Conservation (phyloP, 257 asterid species). For the Fraxinus excelsior region DNA sequence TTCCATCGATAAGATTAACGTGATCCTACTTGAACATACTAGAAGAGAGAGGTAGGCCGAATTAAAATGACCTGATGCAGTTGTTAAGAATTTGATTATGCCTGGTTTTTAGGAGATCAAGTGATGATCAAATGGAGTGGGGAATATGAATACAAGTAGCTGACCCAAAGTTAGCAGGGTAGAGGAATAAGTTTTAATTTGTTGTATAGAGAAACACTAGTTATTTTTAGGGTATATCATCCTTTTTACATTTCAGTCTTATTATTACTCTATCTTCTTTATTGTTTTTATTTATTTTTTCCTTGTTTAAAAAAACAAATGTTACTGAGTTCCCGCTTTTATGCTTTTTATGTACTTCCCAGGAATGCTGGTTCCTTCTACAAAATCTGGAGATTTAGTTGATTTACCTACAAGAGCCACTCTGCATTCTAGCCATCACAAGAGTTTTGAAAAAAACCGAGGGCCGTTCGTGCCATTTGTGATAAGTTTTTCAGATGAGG, state of each 20-base stretch:
- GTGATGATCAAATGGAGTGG: not conserved
- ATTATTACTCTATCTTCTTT: not conserved
- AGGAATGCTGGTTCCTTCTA: slow-evolving; percentile 25
- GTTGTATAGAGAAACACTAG: not conserved
- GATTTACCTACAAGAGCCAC: slow-evolving; percentile 31
- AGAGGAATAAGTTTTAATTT: not conserved
- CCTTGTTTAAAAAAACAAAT: not conserved
- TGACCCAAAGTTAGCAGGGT: not conserved
- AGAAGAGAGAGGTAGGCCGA: not conserved
- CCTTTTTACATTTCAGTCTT: not conserved
- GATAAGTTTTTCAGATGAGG: slow-evolving; percentile 57
- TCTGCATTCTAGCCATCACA: slow-evolving; percentile 29
- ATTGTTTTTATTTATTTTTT: not conserved
- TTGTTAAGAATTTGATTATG: not conserved
- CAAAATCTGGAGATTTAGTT: slow-evolving; percentile 19
- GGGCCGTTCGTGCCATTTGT: slow-evolving; percentile 52
- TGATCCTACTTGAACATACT: not conserved
- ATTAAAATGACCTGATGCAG: not conserved
- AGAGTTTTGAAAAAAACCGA: slow-evolving; percentile 39
- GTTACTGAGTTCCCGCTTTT: not conserved
- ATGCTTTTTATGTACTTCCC: not conserved
- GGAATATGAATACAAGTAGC: not conserved
- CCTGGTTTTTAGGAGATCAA: not conserved
- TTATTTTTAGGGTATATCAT: not conserved
- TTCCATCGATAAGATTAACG: not conserved